A percentile compares a stretch with the other conserved stretches of the same genome.
These are phyloP conservation scores for Pythium dissimile DNA, from an alignment of 352 stramenopile species.

Conservation along the genomic window DNA sequence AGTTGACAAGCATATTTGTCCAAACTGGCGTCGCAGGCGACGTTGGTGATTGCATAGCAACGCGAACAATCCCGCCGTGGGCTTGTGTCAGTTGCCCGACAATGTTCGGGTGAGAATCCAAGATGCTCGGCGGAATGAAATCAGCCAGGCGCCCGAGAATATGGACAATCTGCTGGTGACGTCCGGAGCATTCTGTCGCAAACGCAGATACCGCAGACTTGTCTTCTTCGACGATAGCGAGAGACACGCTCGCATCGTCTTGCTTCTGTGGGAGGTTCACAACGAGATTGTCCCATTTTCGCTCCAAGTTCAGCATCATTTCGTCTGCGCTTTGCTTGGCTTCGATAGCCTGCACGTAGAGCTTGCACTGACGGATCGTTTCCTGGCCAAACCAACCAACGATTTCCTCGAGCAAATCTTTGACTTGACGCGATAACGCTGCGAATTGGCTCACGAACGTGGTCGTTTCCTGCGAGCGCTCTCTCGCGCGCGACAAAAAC, in stretches of 20 bases:
- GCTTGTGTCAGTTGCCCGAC: not conserved
- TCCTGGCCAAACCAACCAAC: not conserved
- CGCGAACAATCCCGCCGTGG: conserved; percentile 4
- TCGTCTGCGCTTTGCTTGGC: not conserved
- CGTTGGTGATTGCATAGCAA: conserved; percentile 4
- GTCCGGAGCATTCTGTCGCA: conserved; percentile 39
- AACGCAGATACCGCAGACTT: conserved; percentile 32
- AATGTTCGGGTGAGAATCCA: not conserved
- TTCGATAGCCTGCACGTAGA: not conserved
- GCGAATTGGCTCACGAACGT: conserved; percentile 43
- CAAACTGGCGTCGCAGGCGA: conserved; percentile 14
- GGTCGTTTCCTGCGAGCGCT: conserved; percentile 61
- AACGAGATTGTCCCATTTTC: not conserved
- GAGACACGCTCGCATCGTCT: not conserved
- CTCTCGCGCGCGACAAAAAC: conserved; percentile 76
- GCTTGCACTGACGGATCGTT: not conserved
- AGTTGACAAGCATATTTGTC: conserved; percentile 16
- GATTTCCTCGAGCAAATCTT: not conserved
- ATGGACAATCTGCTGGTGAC: conserved; percentile 46
- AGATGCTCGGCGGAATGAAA: not conserved
- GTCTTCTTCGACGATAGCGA: not conserved
- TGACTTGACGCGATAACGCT: not conserved
- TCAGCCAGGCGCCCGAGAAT: conserved; percentile 28
- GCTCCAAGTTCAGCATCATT: not conserved
- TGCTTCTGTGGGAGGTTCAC: not conserved